Conservation (phyloP, 176 grass and related monocot genomes). For the Eremochloa ophiuroides region DNA sequence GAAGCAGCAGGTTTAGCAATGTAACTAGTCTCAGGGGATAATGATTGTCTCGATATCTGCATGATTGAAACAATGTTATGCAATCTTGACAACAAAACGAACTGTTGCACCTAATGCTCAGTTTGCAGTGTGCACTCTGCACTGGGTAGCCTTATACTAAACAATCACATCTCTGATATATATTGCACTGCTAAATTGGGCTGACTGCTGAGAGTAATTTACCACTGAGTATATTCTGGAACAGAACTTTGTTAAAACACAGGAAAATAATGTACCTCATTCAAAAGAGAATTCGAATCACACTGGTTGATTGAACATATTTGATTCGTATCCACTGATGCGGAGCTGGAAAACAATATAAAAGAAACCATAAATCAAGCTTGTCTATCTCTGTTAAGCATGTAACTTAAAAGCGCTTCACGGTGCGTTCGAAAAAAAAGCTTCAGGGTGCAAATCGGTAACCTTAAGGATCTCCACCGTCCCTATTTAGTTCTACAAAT, state of each 20-base stretch:
- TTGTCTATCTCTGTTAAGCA: slow-evolving; percentile 23
- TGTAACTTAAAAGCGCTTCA: slow-evolving; percentile 17
- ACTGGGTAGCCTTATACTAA: slow-evolving; percentile 17
- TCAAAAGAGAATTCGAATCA: slow-evolving; percentile 87
- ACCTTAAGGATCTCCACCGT: not conserved
- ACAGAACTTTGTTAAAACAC: slow-evolving; percentile 2
- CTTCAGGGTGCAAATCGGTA: not conserved
- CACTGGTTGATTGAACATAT: slow-evolving; percentile 96
- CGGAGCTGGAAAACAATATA: slow-evolving; percentile 57
- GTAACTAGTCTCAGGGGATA: slow-evolving; percentile 70
- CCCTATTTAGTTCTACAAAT: not conserved
- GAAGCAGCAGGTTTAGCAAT: slow-evolving; percentile 96
- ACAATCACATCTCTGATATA: not conserved
- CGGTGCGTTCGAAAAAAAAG: not conserved
- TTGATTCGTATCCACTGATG: slow-evolving; percentile 73
- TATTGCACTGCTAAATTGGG: slow-evolving; percentile 6
- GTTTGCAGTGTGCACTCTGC: not conserved
- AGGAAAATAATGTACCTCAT: slow-evolving; percentile 60
- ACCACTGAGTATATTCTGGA: slow-evolving; percentile 18
- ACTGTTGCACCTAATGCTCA: not conserved
- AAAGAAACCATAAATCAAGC: slow-evolving; percentile 26
- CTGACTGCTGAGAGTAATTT: slow-evolving; percentile 1
- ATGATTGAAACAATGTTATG: slow-evolving; percentile 4
- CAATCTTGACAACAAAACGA: slow-evolving; percentile 20
- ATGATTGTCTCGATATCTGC: slow-evolving; percentile 84